phyloP scores from a whole-genome alignment of 177 flowering plant species.

The Vitis hybrid region DNA sequence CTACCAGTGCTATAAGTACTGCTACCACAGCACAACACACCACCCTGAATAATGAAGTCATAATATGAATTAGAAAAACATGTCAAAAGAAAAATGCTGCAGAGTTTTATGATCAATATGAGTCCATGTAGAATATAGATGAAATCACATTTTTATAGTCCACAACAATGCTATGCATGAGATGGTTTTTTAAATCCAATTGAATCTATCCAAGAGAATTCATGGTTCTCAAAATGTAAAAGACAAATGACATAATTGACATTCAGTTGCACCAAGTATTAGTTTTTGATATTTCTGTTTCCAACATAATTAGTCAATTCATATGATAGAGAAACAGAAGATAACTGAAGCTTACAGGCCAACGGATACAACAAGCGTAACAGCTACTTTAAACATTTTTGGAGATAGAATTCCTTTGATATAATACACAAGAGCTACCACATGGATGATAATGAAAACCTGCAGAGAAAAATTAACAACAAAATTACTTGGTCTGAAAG shows the following conservation, averaged over 20 bases:
- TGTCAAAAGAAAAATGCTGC: not conserved
- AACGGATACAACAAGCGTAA: conserved; percentile 80
- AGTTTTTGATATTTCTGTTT: not conserved
- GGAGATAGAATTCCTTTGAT: conserved; percentile 92
- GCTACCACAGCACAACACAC: conserved; percentile 76
- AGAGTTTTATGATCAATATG: not conserved
- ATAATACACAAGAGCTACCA: conserved; percentile 93
- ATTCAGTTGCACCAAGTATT: not conserved
- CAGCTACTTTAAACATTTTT: conserved; percentile 95
- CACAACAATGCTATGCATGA: not conserved
- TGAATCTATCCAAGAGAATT: conserved; percentile 1
- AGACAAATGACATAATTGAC: not conserved
- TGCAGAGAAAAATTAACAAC: conserved; percentile 27
- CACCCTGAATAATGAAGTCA: conserved; percentile 51
- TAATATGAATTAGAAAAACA: no score
- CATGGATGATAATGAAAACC: conserved; percentile 96
- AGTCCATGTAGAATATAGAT: not conserved
- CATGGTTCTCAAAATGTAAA: not conserved
- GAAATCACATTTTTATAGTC: not conserved
- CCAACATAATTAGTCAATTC: not conserved
- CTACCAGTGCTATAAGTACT: conserved; percentile 83
- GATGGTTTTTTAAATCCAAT: not conserved
- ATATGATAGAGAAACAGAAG: not conserved
- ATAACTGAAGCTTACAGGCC: conserved; percentile 71
- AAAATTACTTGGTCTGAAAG: not conserved